Percentiles rank a stretch among this genome's conserved stretches.
Evolutionary conservation across 2,329 filamentous ascomycete species (phyloP).

Genomic region (Zymoseptoria tritici): DNA sequence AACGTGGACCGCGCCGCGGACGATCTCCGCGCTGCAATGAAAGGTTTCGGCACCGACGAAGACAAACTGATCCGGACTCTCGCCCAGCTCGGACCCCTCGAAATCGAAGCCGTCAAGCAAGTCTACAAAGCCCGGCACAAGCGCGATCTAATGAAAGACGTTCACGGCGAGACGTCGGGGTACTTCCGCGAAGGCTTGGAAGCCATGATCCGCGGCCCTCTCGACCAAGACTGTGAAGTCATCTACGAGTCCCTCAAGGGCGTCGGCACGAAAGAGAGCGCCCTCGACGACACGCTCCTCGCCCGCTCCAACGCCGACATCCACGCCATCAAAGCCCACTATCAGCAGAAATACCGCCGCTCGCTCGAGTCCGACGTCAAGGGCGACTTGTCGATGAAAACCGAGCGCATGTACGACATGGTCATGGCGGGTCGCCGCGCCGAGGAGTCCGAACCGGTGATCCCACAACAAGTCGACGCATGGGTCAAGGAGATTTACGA

Average conservation of each 20-base stretch:
- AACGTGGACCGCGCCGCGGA: slow-evolving; percentile 64
- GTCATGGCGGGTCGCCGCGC: slow-evolving; percentile 66
- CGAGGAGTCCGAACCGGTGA: slow-evolving; percentile 69
- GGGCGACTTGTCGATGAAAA: slow-evolving; percentile 77
- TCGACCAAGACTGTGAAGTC: slow-evolving; percentile 66
- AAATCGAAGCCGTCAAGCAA: slow-evolving; percentile 60
- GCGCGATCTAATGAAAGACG: slow-evolving; percentile 65
- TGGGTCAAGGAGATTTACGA: slow-evolving; percentile 71
- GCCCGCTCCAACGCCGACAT: slow-evolving; percentile 81
- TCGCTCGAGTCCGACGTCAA: slow-evolving; percentile 66
- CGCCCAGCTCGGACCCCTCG: slow-evolving; percentile 66
- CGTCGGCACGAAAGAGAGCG: slow-evolving; percentile 73
- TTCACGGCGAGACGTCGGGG: slow-evolving; percentile 66
- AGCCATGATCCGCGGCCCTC: slow-evolving; percentile 68
- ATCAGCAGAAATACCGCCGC: slow-evolving; percentile 58
- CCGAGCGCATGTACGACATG: slow-evolving; percentile 75
- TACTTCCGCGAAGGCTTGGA: slow-evolving; percentile 70
- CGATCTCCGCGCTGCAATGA: slow-evolving; percentile 74
- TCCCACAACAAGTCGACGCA: slow-evolving; percentile 63
- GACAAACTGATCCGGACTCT: slow-evolving; percentile 64
- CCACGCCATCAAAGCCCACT: slow-evolving; percentile 73
- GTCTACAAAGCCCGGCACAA: slow-evolving; percentile 59
- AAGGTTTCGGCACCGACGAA: slow-evolving; percentile 87
- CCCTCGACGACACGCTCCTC: slow-evolving; percentile 81
- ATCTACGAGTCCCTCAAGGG: slow-evolving; percentile 68